These are phyloP conservation scores for Gentiana macrophylla DNA, from an alignment of 257 asterid genomes.

Conservation along the genomic window DNA sequence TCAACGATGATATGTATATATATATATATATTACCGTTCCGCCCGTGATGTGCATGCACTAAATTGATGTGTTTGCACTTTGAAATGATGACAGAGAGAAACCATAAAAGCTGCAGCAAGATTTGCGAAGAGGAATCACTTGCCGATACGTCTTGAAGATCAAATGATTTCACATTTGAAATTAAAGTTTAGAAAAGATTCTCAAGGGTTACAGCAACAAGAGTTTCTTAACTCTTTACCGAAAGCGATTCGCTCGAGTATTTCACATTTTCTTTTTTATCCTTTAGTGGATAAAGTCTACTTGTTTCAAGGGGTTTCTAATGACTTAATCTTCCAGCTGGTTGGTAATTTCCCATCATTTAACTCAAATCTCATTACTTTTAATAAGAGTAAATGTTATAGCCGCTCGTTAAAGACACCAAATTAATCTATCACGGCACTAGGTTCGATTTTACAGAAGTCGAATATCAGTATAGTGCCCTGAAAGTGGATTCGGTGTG, in stretches of 20 bases:
- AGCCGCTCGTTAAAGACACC: no score
- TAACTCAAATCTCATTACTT: no score
- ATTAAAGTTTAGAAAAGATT: conserved; percentile 27
- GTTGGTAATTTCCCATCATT: background rate
- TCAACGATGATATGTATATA: no score
- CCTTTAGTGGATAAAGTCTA: conserved; percentile 20
- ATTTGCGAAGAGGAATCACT: conserved; percentile 26
- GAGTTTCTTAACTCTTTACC: conserved; percentile 29
- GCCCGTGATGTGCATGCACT: no score
- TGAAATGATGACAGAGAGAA: conserved; percentile 17
- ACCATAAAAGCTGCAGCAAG: conserved; percentile 29
- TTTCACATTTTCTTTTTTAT: conserved; percentile 27
- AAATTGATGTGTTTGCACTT: background rate
- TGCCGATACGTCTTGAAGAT: conserved; percentile 27
- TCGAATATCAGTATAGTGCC: no score
- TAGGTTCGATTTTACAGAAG: no score
- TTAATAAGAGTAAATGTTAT: no score
- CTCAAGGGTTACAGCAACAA: conserved; percentile 35
- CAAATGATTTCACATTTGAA: conserved; percentile 32
- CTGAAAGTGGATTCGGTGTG: no score
- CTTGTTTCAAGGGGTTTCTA: conserved; percentile 10
- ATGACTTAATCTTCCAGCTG: conserved; percentile 4
- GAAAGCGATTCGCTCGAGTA: conserved; percentile 33
- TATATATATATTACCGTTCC: no score
- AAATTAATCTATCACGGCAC: no score